Percentiles rank a stretch among this genome's conserved stretches.
These are phyloP conservation scores for Phytophthora aleatoria DNA, from an alignment of 352 stramenopile species.

Conservation along the genomic window DNA sequence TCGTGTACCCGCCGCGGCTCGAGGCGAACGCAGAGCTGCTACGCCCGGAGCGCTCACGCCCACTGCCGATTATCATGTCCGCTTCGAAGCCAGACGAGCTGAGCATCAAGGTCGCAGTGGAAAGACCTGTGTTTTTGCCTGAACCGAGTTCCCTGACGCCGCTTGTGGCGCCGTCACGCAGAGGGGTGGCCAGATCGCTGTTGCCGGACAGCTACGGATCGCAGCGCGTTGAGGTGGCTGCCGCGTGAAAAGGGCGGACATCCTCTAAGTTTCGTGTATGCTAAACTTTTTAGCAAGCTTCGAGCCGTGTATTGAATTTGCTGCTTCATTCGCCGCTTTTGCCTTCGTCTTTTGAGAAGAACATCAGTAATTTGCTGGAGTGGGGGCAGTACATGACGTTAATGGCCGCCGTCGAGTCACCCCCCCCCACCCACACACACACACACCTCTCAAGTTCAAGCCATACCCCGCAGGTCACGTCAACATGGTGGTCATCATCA, in stretches of 20 bases:
- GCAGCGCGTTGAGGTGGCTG: constrained; percentile 10
- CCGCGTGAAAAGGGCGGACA: constrained; percentile 1
- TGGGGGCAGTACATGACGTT: not conserved
- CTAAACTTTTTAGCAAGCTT: constrained; percentile 6
- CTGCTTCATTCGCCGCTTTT: constrained; percentile 4
- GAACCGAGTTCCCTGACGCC: constrained; percentile 13
- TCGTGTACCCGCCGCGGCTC: constrained; percentile 28
- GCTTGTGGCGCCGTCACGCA: constrained; percentile 4
- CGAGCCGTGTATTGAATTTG: constrained; percentile 5
- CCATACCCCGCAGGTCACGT: not conserved
- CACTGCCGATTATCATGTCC: constrained; percentile 15
- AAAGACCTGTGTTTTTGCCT: constrained; percentile 11
- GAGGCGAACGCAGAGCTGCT: constrained; percentile 3
- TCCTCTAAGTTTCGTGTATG: not conserved
- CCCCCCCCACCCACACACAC: too few relatives aligned
- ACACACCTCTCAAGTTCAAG: not conserved
- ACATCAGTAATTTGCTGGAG: too few relatives aligned
- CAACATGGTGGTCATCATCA: not conserved
- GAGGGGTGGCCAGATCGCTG: constrained; percentile 10
- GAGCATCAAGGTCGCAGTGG: constrained; percentile 13
- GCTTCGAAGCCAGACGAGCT: constrained; percentile 14
- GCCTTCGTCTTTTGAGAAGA: not conserved
- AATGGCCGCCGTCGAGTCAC: not conserved
- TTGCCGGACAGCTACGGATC: constrained; percentile 11
- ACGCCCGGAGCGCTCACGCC: constrained; percentile 2